Evolutionary conservation across 1,284 basidiomycete species (phyloP).

Genomic region (Cryptococcus sp.): DNA sequence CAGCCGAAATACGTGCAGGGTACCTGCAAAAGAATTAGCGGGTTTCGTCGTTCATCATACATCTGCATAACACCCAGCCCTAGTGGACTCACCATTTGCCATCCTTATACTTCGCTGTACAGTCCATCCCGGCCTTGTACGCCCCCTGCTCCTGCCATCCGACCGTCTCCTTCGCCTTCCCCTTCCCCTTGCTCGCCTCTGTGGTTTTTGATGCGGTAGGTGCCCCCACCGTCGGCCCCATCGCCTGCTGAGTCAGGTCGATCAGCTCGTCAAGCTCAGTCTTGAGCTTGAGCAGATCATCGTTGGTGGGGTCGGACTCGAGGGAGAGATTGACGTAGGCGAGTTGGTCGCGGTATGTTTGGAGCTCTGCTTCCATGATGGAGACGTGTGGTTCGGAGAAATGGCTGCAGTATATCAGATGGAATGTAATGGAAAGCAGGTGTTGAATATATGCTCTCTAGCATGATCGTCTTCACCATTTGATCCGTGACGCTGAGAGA

Average conservation of each 20-base stretch:
- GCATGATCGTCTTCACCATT: no score
- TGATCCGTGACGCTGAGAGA: no score
- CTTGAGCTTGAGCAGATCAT: conserved; percentile 65
- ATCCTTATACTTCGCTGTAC: conserved; percentile 87
- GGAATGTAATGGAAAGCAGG: no score
- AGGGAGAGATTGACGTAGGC: conserved; percentile 86
- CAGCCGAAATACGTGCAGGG: conserved; percentile 81
- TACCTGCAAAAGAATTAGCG: conserved; percentile 55
- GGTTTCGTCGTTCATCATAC: background rate
- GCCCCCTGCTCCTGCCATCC: conserved; percentile 41
- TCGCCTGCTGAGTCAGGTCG: conserved; percentile 71
- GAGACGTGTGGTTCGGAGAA: background rate
- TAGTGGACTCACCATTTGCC: conserved; percentile 59
- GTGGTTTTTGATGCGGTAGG: conserved; percentile 6
- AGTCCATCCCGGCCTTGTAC: conserved; percentile 79
- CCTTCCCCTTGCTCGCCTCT: conserved; percentile 17
- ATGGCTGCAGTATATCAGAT: background rate
- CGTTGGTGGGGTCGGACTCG: conserved; percentile 73
- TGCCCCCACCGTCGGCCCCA: conserved; percentile 40
- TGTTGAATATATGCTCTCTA: background rate
- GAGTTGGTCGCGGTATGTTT: conserved; percentile 80
- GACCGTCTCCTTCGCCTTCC: conserved; percentile 19
- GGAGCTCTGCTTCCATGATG: conserved; percentile 60
- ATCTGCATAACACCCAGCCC: no score
- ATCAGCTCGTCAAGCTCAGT: conserved; percentile 87